phyloP scores from a whole-genome alignment of 495 filamentous ascomycete species.

The Aspergillus ostianus region DNA sequence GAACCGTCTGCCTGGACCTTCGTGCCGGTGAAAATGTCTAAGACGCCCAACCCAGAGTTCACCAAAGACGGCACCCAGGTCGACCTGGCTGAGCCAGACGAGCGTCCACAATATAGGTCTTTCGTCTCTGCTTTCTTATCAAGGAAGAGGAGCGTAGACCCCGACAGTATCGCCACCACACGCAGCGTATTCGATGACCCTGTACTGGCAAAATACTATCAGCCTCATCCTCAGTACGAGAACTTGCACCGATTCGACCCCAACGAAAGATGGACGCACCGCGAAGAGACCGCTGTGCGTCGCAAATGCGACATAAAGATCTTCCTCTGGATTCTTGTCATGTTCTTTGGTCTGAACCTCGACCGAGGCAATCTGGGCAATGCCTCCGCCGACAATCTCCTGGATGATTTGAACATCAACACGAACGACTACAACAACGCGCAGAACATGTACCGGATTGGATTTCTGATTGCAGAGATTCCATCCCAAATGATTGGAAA shows the following conservation, averaged over 20 bases:
- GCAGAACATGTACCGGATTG: conserved; percentile 30
- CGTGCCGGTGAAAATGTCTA: conserved; percentile 1
- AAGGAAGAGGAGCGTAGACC: conserved; percentile 27
- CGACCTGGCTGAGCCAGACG: conserved; percentile 16
- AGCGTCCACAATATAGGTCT: conserved; percentile 6
- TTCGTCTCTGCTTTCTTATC: conserved; percentile 14
- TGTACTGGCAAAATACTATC: conserved; percentile 45
- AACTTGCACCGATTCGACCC: conserved; percentile 53
- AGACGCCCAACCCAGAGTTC: conserved; percentile 3
- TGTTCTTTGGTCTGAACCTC: conserved; percentile 74
- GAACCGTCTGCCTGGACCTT: not conserved
- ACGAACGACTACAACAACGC: conserved; percentile 72
- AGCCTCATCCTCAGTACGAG: conserved; percentile 48
- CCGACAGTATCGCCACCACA: conserved; percentile 54
- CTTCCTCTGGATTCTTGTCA: conserved; percentile 62
- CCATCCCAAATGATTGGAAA: conserved; percentile 57
- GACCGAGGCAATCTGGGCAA: conserved; percentile 69
- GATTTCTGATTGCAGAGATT: conserved; percentile 53
- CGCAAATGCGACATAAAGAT: conserved; percentile 44
- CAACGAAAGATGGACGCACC: conserved; percentile 44
- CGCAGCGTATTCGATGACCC: conserved; percentile 49
- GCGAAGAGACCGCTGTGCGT: conserved; percentile 38
- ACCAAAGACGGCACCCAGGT: conserved; percentile 8
- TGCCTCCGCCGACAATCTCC: conserved; percentile 63
- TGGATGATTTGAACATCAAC: conserved; percentile 50